A percentile compares a stretch with the other conserved stretches of the same genome.
These are phyloP conservation scores for Acorus gramineus DNA, from an alignment of 106 monocot genomes.

Conservation along the genomic window DNA sequence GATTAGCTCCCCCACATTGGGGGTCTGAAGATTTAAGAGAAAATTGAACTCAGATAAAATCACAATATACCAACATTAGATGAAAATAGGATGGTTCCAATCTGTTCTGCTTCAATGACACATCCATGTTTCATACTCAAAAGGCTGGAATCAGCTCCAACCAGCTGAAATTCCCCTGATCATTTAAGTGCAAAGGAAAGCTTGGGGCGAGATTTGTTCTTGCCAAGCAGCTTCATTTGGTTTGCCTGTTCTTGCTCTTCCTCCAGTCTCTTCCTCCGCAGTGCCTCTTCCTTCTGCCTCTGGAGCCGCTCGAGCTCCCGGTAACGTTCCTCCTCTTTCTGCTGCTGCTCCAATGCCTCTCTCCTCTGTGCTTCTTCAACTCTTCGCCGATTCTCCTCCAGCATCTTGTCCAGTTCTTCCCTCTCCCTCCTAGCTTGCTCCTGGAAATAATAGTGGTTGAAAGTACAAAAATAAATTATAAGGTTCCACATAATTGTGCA, in stretches of 20 bases:
- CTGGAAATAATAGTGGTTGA: slow-evolving; percentile 17
- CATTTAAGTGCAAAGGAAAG: slow-evolving; percentile 42
- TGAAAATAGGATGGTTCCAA: too few relatives aligned
- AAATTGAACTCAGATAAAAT: too few relatives aligned
- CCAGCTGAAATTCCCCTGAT: too few relatives aligned
- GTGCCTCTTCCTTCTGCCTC: slow-evolving; percentile 83
- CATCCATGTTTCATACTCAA: too few relatives aligned
- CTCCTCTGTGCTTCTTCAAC: slow-evolving; percentile 82
- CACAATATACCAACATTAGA: too few relatives aligned
- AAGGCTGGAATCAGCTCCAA: too few relatives aligned
- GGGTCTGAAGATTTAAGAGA: too few relatives aligned
- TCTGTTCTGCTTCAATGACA: too few relatives aligned
- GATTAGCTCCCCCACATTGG: too few relatives aligned
- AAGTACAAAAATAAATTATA: too few relatives aligned
- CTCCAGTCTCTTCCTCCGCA: slow-evolving; percentile 82
- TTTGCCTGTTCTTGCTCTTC: slow-evolving; percentile 78
- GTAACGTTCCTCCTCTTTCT: slow-evolving; percentile 87
- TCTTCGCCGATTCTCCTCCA: slow-evolving; percentile 77
- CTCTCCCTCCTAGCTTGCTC: slow-evolving; percentile 77
- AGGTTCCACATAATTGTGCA: too few relatives aligned
- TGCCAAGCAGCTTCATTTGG: slow-evolving; percentile 88
- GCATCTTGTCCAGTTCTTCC: slow-evolving; percentile 87
- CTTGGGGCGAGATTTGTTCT: slow-evolving; percentile 91
- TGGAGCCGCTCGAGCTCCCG: slow-evolving; percentile 72
- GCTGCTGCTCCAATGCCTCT: slow-evolving; percentile 79